These are phyloP conservation scores for Lipomyces starkeyi DNA, from an alignment of 805 yeast species.

Conservation along the genomic window DNA sequence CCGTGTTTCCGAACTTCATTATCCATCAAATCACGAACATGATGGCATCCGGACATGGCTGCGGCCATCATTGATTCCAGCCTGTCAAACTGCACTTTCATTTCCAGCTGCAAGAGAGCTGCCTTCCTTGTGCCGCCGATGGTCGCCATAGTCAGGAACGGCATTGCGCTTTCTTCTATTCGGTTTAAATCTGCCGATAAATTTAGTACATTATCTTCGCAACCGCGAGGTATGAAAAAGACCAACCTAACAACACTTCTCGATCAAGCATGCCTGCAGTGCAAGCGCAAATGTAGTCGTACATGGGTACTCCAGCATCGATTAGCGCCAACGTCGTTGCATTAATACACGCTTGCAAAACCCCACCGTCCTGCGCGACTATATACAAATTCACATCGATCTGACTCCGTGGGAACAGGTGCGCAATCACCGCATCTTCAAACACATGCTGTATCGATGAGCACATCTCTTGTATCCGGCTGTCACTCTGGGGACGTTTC, in stretches of 20 bases:
- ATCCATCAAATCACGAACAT: slow-evolving; percentile 85
- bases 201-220: too few species aligned
- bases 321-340: slow-evolving; percentile 87
- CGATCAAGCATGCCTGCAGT: slow-evolving; percentile 78
- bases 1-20: slow-evolving; percentile 80
- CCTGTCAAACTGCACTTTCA: slow-evolving; percentile 81
- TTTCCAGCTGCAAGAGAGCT: slow-evolving; percentile 77
- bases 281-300: slow-evolving; percentile 83
- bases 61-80: slow-evolving; percentile 76
- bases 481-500: slow-evolving; percentile 69
- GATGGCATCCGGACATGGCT: slow-evolving; percentile 86
- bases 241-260: slow-evolving; percentile 64
- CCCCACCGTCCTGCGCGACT: slow-evolving; percentile 87
- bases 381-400: slow-evolving; percentile 80
- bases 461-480: slow-evolving; percentile 47
- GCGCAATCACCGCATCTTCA: slow-evolving; percentile 66
- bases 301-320: slow-evolving; percentile 95
- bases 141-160: slow-evolving; percentile 80
- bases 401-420: slow-evolving; percentile 80
- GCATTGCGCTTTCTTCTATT: slow-evolving; percentile 82
- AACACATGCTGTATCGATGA: slow-evolving; percentile 46
- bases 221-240: not conserved
- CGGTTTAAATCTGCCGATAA: slow-evolving; percentile 65
- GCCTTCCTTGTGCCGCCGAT: slow-evolving; percentile 83
- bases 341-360: slow-evolving; percentile 78